phyloP scores from a whole-genome alignment of 2,329 filamentous ascomycete genomes.

The Penicillium psychrosexuale region DNA sequence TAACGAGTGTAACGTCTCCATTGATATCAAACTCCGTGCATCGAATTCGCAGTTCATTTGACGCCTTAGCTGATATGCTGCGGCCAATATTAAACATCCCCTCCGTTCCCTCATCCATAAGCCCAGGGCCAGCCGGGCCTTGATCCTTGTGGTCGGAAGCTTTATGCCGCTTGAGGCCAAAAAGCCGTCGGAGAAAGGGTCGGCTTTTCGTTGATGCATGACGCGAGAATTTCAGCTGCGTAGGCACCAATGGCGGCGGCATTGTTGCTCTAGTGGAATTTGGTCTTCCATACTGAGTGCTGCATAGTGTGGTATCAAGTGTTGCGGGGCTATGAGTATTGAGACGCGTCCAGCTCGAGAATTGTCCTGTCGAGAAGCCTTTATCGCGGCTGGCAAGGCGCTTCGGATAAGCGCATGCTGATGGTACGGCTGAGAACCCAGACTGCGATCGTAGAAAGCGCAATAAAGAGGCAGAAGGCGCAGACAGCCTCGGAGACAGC shows the following conservation, averaged over 20 bases:
- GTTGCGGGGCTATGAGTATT: constrained; percentile 22
- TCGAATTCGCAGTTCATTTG: constrained; percentile 78
- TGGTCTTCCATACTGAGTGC: constrained; percentile 15
- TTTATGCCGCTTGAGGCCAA: constrained; percentile 36
- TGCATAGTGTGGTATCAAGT: constrained; percentile 33
- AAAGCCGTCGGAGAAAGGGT: constrained; percentile 37
- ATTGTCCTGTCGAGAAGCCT: constrained; percentile 14
- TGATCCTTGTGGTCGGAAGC: constrained; percentile 42
- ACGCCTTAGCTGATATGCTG: constrained; percentile 69
- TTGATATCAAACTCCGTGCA: constrained; percentile 95
- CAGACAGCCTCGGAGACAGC: constrained; percentile 40
- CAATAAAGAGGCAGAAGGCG: constrained; percentile 59
- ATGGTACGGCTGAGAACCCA: constrained; percentile 49
- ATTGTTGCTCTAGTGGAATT: background rate
- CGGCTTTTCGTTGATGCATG: constrained; percentile 32
- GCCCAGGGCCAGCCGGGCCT: constrained; percentile 56
- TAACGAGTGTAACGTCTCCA: constrained; percentile 86
- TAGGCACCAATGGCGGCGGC: constrained; percentile 5
- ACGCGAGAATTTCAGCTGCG: constrained; percentile 22
- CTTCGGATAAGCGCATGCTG: constrained; percentile 24
- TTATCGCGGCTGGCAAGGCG: constrained; percentile 13
- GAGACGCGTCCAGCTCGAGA: constrained; percentile 23
- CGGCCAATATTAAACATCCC: constrained; percentile 66
- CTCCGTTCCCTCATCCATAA: constrained; percentile 59
- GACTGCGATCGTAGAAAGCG: constrained; percentile 72